A percentile compares a stretch with the other conserved stretches of the same genome.
phyloP scores from a whole-genome alignment of 495 filamentous ascomycete genomes.

The Friedmanniomyces endolithicus region DNA sequence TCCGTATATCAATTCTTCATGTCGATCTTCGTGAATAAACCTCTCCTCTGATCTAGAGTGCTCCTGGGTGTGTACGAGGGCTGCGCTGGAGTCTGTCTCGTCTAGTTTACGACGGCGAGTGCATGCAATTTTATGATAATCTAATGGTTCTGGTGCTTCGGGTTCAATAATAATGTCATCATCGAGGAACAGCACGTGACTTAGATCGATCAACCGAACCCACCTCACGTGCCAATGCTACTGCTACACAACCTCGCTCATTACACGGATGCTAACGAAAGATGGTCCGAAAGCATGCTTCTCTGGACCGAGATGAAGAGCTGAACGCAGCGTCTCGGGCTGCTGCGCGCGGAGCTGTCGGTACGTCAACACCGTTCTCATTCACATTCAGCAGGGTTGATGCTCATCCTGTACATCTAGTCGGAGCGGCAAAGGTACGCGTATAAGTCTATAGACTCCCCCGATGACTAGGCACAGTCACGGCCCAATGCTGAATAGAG shows the following conservation, averaged over 20 bases:
- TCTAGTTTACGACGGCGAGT: no score
- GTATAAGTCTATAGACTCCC: not conserved
- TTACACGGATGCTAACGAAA: not conserved
- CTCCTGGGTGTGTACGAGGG: no score
- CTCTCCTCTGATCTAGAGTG: no score
- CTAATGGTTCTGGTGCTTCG: no score
- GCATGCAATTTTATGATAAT: no score
- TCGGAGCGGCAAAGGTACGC: constrained; percentile 47
- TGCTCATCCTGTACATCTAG: not conserved
- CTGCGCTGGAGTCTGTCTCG: no score
- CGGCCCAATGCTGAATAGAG: not conserved
- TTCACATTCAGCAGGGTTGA: not conserved
- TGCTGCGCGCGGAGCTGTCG: constrained; percentile 45
- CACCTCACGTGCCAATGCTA: no score
- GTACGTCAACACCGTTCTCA: not conserved
- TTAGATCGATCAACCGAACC: no score
- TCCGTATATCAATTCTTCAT: no score
- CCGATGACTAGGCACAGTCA: not conserved
- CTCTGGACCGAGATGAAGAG: constrained; percentile 41
- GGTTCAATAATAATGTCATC: no score
- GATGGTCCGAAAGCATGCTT: constrained; percentile 26
- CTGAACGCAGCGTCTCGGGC: constrained; percentile 48
- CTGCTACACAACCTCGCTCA: not conserved
- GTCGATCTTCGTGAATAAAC: no score
- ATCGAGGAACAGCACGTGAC: no score